These are phyloP conservation scores for Ophiostoma pallidulum DNA, from an alignment of 2,329 filamentous ascomycete genomes.

Conservation along the genomic window DNA sequence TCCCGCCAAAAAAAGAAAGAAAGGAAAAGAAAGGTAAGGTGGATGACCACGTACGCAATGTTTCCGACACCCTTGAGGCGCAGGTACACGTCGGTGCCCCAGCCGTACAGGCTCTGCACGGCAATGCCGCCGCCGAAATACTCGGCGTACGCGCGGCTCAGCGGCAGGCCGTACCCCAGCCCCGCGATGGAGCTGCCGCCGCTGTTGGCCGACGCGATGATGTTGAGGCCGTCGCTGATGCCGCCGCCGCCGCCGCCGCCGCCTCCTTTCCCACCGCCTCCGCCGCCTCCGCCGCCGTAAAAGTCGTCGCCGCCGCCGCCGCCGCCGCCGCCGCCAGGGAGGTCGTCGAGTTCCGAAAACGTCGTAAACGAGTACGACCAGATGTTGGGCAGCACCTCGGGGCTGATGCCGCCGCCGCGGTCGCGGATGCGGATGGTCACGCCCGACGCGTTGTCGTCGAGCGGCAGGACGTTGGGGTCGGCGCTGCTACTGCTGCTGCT, in stretches of 20 bases:
- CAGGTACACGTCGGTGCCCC: slow-evolving; percentile 68
- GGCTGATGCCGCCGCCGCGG: slow-evolving; percentile 84
- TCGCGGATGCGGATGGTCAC: slow-evolving; percentile 95
- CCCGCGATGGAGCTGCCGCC: slow-evolving; percentile 82
- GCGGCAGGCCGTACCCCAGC: slow-evolving; percentile 80
- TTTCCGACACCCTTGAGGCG: slow-evolving; percentile 53
- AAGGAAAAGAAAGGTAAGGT: background rate
- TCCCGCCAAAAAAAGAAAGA: background rate
- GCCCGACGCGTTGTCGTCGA: slow-evolving; percentile 62
- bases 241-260: slow-evolving; percentile 57
- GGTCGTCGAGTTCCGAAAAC: slow-evolving; percentile 60
- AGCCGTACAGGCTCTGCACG: slow-evolving; percentile 92
- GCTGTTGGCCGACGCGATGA: slow-evolving; percentile 61
- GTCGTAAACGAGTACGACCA: slow-evolving; percentile 99
- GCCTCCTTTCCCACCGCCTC: slow-evolving; percentile 52
- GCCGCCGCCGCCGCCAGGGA: slow-evolving; percentile 44
- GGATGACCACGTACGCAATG: slow-evolving; percentile 32
- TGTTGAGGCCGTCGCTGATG: slow-evolving; percentile 56
- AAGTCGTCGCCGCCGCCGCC: slow-evolving; percentile 48
- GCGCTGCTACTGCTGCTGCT: slow-evolving; percentile 19
- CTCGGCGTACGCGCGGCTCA: slow-evolving; percentile 90
- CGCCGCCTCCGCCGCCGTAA: slow-evolving; percentile 44
- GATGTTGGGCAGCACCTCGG: slow-evolving; percentile 73
- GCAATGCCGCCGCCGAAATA: slow-evolving; percentile 95
- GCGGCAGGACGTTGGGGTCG: slow-evolving; percentile 37